Percentiles rank a stretch among this genome's conserved stretches.
phyloP scores from a whole-genome alignment of 495 filamentous ascomycete genomes.

The Margaritispora aquatica region DNA sequence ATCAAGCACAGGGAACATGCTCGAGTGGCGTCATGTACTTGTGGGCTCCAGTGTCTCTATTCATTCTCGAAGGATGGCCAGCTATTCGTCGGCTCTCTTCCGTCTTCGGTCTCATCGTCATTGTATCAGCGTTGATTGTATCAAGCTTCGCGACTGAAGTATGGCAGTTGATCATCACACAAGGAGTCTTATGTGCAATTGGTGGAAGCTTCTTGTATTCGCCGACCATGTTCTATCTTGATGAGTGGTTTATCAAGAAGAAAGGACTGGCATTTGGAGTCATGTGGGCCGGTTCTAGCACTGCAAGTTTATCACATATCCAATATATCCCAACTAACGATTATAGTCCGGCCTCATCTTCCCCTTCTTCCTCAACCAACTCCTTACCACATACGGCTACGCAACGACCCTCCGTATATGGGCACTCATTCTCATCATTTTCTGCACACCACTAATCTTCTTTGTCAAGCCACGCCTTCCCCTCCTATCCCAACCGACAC shows the following conservation, averaged over 20 bases:
- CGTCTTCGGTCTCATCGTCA: conserved; percentile 24
- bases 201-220: conserved; percentile 35
- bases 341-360: conserved; percentile 14
- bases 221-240: conserved; percentile 30
- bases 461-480: conserved; percentile 55
- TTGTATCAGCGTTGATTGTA: conserved; percentile 34
- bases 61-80: conserved; percentile 23
- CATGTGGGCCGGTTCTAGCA: conserved; percentile 40
- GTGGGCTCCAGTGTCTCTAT: conserved; percentile 31
- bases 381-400: conserved; percentile 38
- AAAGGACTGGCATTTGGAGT: conserved; percentile 46
- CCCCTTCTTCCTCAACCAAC: conserved; percentile 15
- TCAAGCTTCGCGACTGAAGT: conserved; percentile 40
- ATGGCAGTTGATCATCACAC: conserved; percentile 41
- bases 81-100: conserved; percentile 13
- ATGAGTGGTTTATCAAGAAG: conserved; percentile 41
- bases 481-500: conserved; percentile 20
- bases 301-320: conserved; percentile 6
- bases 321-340: too few relatives aligned
- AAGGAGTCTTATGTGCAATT: conserved; percentile 42
- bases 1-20: too few relatives aligned
- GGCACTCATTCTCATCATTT: conserved; percentile 38
- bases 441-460: conserved; percentile 45
- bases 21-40: conserved; percentile 43
- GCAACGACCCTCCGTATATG: conserved; percentile 45